Percentiles rank a stretch among this genome's conserved stretches.
These are phyloP conservation scores for Ophiocordyceps robertsii DNA, from an alignment of 2,329 filamentous ascomycete genomes.

Conservation along the genomic window DNA sequence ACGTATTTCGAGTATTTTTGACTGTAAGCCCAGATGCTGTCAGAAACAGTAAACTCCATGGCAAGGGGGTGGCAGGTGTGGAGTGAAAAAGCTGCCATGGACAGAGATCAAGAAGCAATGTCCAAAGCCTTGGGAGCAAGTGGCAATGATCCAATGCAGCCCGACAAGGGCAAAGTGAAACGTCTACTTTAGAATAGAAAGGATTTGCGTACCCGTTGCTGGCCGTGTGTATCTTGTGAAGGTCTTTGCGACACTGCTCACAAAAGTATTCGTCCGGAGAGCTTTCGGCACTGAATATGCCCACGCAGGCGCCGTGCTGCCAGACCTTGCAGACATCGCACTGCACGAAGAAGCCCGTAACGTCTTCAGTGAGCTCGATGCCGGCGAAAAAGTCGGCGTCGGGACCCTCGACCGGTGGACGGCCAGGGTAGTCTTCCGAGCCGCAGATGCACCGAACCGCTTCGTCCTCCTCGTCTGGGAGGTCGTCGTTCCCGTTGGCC, in stretches of 20 bases:
- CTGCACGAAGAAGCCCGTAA: conserved; percentile 92
- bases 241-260: conserved; percentile 82
- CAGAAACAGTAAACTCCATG: not conserved
- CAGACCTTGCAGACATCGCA: conserved; percentile 97
- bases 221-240: conserved; percentile 72
- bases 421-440: conserved; percentile 86
- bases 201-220: conserved; percentile 62
- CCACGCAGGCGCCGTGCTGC: conserved; percentile 96
- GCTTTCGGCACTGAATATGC: conserved; percentile 86
- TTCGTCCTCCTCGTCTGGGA: conserved; percentile 74
- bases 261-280: conserved; percentile 97
- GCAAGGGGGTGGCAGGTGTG: not conserved
- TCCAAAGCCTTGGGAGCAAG: too few species aligned
- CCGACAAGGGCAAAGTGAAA: not conserved
- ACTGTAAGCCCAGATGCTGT: conserved; percentile 24
- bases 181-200: not conserved
- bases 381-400: conserved; percentile 43
- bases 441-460: conserved; percentile 92
- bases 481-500: conserved; percentile 52
- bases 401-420: conserved; percentile 48
- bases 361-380: conserved; percentile 62
- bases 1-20: conserved; percentile 56
- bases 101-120: conserved; percentile 9
- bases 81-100: not conserved
- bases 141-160: too few species aligned